These are phyloP conservation scores for Mollisiaceae sp. DNA, from an alignment of 2,329 filamentous ascomycete genomes.

Conservation along the genomic window DNA sequence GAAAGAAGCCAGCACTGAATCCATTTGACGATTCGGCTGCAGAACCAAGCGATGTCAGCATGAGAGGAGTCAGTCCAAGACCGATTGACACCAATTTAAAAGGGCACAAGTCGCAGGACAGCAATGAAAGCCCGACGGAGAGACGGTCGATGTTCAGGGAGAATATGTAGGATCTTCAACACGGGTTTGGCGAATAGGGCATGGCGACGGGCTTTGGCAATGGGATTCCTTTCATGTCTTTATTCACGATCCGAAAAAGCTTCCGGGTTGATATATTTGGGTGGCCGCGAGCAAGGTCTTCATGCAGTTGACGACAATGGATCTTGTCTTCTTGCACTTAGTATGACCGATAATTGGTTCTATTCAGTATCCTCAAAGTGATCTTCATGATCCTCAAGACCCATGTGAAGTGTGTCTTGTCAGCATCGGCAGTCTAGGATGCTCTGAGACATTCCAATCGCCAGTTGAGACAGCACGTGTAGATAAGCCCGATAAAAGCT, in stretches of 20 bases:
- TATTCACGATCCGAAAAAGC: conserved; percentile 11
- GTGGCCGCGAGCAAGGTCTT: not conserved
- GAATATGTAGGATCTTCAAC: conserved; percentile 56
- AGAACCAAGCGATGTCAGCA: conserved; percentile 62
- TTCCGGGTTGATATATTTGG: not conserved
- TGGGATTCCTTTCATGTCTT: conserved; percentile 13
- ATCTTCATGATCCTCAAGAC: not conserved
- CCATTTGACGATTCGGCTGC: conserved; percentile 73
- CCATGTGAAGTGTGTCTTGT: not conserved
- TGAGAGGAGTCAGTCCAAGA: conserved; percentile 76
- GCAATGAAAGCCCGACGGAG: conserved; percentile 65
- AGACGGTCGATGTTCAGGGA: conserved; percentile 73
- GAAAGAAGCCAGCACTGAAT: conserved; percentile 52
- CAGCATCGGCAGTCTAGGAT: not conserved
- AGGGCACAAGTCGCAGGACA: conserved; percentile 35
- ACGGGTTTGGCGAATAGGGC: conserved; percentile 13
- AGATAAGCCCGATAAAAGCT: conserved; percentile 9
- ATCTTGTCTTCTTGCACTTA: not conserved
- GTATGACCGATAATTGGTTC: too few species aligned
- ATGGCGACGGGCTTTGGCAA: conserved; percentile 12
- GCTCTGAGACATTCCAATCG: conserved; percentile 5
- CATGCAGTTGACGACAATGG: not conserved
- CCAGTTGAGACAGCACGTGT: conserved; percentile 1
- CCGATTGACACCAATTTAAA: conserved; percentile 61
- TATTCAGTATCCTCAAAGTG: not conserved